Evolutionary conservation across 768 basidiomycete genomes (phyloP).

Genomic region (Asterophora parasitica): DNA sequence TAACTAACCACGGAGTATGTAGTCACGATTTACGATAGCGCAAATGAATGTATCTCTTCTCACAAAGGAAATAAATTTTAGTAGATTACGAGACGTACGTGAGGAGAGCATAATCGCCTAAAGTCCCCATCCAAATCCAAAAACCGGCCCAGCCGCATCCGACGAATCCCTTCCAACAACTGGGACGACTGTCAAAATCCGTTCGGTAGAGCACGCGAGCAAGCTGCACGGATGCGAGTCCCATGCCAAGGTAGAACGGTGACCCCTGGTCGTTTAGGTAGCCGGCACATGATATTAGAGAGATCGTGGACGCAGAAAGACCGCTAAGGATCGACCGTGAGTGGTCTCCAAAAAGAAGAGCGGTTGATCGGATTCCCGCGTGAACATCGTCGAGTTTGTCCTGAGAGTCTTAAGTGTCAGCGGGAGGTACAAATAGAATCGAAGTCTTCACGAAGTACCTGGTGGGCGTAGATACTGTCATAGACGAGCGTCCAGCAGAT

Average conservation of each 20-base stretch:
- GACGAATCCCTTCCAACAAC: constrained; percentile 89
- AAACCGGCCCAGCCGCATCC: constrained; percentile 87
- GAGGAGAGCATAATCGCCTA: constrained; percentile 56
- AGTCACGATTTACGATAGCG: neutral
- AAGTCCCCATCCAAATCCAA: constrained; percentile 79
- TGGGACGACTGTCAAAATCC: constrained; percentile 67
- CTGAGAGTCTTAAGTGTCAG: constrained; percentile 35
- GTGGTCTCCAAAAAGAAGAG: constrained; percentile 78
- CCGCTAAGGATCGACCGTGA: constrained; percentile 72
- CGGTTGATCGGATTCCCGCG: constrained; percentile 90
- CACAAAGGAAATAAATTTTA: neutral
- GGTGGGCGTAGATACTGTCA: constrained; percentile 97
- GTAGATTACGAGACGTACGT: constrained; percentile 16
- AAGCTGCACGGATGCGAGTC: constrained; percentile 71
- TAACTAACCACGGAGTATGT: neutral
- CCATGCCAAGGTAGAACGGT: constrained; percentile 76
- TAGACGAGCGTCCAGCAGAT: constrained; percentile 94
- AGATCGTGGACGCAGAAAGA: constrained; percentile 70
- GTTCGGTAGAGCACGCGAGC: constrained; percentile 70
- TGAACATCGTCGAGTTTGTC: constrained; percentile 89
- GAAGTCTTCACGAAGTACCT: constrained; percentile 41
- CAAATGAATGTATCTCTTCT: constrained; percentile 1
- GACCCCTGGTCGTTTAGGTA: constrained; percentile 71
- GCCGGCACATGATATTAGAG: constrained; percentile 74
- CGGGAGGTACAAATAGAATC: neutral